Evolutionary conservation across 805 yeast species (phyloP).

Genomic region (Tetrapisispora iriomotensis): DNA sequence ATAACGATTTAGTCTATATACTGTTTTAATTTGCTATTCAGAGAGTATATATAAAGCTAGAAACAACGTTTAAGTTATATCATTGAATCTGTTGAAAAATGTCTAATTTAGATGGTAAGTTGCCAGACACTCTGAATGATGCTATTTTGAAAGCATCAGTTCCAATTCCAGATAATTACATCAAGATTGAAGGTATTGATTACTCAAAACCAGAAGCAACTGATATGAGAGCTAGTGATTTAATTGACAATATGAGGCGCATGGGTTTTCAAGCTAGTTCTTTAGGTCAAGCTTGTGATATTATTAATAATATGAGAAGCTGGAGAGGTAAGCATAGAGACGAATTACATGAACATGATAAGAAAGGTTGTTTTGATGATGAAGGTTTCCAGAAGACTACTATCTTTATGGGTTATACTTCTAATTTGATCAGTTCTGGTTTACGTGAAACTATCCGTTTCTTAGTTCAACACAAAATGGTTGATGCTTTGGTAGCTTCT

Average conservation of each 20-base stretch:
- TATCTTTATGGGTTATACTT: slow-evolving; percentile 91
- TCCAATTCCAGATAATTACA: slow-evolving; percentile 74
- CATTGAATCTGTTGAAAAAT: slow-evolving; percentile 10
- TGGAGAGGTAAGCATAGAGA: slow-evolving; percentile 84
- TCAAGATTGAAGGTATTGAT: slow-evolving; percentile 79
- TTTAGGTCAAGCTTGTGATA: slow-evolving; percentile 80
- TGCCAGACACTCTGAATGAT: slow-evolving; percentile 73
- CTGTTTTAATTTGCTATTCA: no score
- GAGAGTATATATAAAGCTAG: no score
- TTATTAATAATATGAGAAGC: slow-evolving; percentile 80
- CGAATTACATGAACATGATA: slow-evolving; percentile 57
- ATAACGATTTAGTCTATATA: no score
- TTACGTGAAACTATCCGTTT: slow-evolving; percentile 81
- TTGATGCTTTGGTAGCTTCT: slow-evolving; percentile 89
- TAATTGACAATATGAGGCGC: slow-evolving; percentile 72
- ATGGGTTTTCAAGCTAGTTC: slow-evolving; percentile 98
- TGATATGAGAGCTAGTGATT: slow-evolving; percentile 69
- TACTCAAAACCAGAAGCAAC: slow-evolving; percentile 69
- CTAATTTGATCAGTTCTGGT: slow-evolving; percentile 92
- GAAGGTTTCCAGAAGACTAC: slow-evolving; percentile 77
- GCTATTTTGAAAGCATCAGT: slow-evolving; percentile 84
- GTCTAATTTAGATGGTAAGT: slow-evolving; percentile 32
- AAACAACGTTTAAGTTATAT: no score
- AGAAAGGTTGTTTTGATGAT: slow-evolving; percentile 68
- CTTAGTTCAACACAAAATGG: slow-evolving; percentile 88